Base-by-base conservation (phyloP, 352 stramenopile species). In the Stramenopiles sp. region DNA sequence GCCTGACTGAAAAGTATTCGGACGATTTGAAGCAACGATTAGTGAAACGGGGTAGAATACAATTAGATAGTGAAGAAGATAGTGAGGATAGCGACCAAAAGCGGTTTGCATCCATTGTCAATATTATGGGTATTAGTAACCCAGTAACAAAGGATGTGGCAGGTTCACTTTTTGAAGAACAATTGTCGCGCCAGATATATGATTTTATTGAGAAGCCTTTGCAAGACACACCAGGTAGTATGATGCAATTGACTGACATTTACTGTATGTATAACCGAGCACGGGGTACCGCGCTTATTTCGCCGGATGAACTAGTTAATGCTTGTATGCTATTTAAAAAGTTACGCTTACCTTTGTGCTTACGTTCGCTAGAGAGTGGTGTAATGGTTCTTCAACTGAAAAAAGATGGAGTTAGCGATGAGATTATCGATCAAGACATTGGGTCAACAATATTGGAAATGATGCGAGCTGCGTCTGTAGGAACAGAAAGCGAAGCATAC, bases 191-290 rank as follows among this genome's bases (percentile, higher is more conserved):
- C 0, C 91, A 97, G 82, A 84, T 97, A 14, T 89, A 91, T 7
- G 91, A 95, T 84, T 96, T 95, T 81, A 83, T 96, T 7, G n/a
- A n/a, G n/a, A 84, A 85, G 29, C 83, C 86, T 4, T 86, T 89
- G 67, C 92, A 98, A 83, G 88, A 92, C 0, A 87, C 87, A 75
- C 91, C 95, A 82, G 93, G 93, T 44, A 95, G 95, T 8, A 97
- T 99, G 84, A 97, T 99, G 89, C 98, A 95, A 30, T 87, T 99
- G 1, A 98, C 95, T 30, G 96, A 99, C 88, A 93, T 98, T 75
- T 99, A 98, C 86, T 99, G 94, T 84, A 91, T 99, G 81, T 98
- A 98, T 82, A 99, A 99, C 88, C 91, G 95, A 81, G 95, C 95
- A 30, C 90, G 95, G 0, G 96, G 95, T 0, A 96, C 97, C 0